phyloP scores from a whole-genome alignment of 1,284 basidiomycete species.

The Cutaneotrichosporon arboriforme region DNA sequence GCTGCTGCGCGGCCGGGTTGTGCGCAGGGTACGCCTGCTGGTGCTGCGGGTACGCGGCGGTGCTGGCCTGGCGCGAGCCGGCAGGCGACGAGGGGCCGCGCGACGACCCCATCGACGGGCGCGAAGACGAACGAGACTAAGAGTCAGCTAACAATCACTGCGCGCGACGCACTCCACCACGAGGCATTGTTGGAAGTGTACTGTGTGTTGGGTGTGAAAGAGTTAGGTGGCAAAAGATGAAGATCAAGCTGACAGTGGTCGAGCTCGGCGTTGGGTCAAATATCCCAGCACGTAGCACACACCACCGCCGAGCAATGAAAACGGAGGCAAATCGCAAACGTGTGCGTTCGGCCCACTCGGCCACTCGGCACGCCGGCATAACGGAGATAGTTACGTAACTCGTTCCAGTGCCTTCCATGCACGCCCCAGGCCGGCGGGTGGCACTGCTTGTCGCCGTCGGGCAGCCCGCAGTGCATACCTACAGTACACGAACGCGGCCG shows the following conservation, averaged over 20 bases:
- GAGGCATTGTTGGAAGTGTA: slow-evolving; percentile 27
- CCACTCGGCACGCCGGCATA: background rate
- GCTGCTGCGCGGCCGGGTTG: slow-evolving; percentile 19
- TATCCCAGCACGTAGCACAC: too few species aligned
- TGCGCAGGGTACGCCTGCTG: slow-evolving; percentile 2
- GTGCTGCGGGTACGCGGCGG: slow-evolving; percentile 33
- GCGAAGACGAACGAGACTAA: slow-evolving; percentile 38
- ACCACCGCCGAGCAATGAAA: background rate
- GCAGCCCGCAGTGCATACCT: too few species aligned
- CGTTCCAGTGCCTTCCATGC: background rate
- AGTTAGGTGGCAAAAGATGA: slow-evolving; percentile 14
- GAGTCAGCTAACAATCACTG: slow-evolving; percentile 1
- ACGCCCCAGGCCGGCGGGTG: background rate
- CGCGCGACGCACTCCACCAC: slow-evolving; percentile 23
- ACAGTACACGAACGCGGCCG: too few species aligned
- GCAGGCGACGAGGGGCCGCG: slow-evolving; percentile 25
- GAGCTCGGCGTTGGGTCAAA: too few species aligned
- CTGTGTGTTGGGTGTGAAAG: background rate
- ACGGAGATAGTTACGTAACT: background rate
- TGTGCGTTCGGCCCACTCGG: background rate
- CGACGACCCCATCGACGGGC: slow-evolving; percentile 28
- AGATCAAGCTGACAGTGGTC: background rate
- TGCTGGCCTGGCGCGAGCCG: slow-evolving; percentile 28
- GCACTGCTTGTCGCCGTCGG: background rate
- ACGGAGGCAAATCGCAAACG: background rate